Evolutionary conservation across 2,329 filamentous ascomycete genomes (phyloP).

Genomic region (Aspergillus fijiensis): DNA sequence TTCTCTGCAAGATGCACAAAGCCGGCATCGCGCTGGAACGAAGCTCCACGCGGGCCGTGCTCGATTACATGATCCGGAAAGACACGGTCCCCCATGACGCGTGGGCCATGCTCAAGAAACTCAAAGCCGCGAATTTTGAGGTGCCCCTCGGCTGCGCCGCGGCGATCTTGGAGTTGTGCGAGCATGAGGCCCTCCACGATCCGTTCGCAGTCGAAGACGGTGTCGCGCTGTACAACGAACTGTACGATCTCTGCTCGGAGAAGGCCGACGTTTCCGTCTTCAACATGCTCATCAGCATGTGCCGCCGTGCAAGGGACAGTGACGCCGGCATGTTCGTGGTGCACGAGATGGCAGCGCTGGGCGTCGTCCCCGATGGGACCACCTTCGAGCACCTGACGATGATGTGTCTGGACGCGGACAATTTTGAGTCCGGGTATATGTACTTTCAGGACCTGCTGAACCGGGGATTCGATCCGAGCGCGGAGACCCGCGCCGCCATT

Average conservation of each 20-base stretch:
- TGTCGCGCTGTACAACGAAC: constrained; percentile 60
- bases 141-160: constrained; percentile 52
- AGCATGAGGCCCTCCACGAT: constrained; percentile 39
- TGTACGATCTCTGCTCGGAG: constrained; percentile 52
- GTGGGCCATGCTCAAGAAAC: constrained; percentile 56
- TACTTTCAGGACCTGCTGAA: constrained; percentile 40
- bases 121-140: constrained; percentile 51
- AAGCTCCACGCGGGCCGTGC: constrained; percentile 64
- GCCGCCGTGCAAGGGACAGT: constrained; percentile 47
- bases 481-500: constrained; percentile 28
- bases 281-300: constrained; percentile 59
- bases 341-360: constrained; percentile 60
- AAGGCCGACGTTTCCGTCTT: constrained; percentile 54
- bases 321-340: constrained; percentile 61
- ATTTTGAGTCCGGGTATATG: constrained; percentile 38
- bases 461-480: constrained; percentile 29
- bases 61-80: constrained; percentile 53
- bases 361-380: constrained; percentile 53
- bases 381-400: constrained; percentile 65
- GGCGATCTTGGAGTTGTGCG: constrained; percentile 53
- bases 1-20: constrained; percentile 71
- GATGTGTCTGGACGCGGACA: constrained; percentile 50
- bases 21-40: constrained; percentile 59
- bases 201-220: constrained; percentile 48
- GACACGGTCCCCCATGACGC: constrained; percentile 51